Evolutionary conservation across 768 basidiomycete species (phyloP).

Genomic region (Rhizopogon vulgaris): DNA sequence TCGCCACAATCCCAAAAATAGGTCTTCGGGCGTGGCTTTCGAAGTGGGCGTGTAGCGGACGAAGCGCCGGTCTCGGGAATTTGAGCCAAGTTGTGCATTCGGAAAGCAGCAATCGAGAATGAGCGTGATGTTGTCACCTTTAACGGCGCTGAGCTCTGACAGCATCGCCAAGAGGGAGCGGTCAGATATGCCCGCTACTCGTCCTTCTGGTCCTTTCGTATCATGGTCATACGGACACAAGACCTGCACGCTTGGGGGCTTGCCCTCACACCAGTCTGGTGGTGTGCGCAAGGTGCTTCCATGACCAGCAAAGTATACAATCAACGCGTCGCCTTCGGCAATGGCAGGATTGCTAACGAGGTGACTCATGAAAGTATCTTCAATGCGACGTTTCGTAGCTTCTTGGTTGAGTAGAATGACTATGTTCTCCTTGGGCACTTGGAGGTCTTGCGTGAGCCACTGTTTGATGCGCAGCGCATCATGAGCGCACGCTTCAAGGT

Average conservation of each 20-base stretch:
- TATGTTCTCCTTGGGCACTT: constrained; percentile 54
- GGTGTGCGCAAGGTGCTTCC: constrained; percentile 56
- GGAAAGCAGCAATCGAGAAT: constrained; percentile 64
- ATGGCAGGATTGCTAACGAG: constrained; percentile 58
- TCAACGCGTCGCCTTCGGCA: constrained; percentile 53
- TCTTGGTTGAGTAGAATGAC: constrained; percentile 49
- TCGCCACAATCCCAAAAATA: constrained; percentile 52
- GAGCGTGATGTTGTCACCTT: constrained; percentile 67
- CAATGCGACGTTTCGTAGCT: constrained; percentile 57
- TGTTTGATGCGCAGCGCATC: constrained; percentile 54
- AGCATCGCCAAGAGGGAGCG: constrained; percentile 59
- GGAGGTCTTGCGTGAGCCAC: constrained; percentile 52
- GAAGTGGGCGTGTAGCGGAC: constrained; percentile 56
- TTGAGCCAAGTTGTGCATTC: constrained; percentile 30
- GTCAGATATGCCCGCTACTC: constrained; percentile 61
- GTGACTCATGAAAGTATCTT: constrained; percentile 55
- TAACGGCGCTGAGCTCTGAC: constrained; percentile 44
- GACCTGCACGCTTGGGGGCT: constrained; percentile 42
- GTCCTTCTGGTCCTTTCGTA: constrained; percentile 37
- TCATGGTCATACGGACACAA: constrained; percentile 66
- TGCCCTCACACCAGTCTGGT: constrained; percentile 49
- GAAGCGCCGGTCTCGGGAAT: constrained; percentile 38
- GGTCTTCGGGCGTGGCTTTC: constrained; percentile 49
- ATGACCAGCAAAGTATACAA: constrained; percentile 73
- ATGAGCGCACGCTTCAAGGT: constrained; percentile 58